Conservation (phyloP, 2,329 filamentous ascomycete genomes). For the Verticillium dahliae region DNA sequence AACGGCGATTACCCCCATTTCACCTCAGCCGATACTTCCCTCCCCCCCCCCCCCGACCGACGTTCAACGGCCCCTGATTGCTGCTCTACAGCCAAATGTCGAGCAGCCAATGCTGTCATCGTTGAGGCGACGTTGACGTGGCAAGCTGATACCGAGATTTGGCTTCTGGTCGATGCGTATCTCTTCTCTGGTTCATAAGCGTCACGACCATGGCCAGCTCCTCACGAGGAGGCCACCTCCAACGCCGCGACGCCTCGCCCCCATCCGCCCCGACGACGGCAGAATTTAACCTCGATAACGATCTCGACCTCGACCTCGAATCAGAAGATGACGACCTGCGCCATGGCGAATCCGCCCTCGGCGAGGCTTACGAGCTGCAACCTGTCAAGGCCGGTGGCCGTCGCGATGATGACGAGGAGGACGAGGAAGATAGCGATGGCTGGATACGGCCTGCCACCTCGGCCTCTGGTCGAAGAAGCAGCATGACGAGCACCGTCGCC, state of each 20-base stretch:
- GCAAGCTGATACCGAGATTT: background rate
- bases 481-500: conserved; percentile 22
- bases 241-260: conserved; percentile 19
- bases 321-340: conserved; percentile 17
- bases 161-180: background rate
- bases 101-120: background rate
- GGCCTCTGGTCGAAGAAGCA: conserved; percentile 12
- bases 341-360: conserved; percentile 15
- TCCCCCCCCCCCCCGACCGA: background rate
- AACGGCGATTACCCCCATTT: background rate
- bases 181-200: background rate
- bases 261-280: conserved; percentile 33
- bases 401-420: conserved; percentile 6
- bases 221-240: background rate
- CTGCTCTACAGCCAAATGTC: background rate
- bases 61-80: background rate
- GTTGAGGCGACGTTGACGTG: background rate
- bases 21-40: background rate
- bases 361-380: conserved; percentile 26
- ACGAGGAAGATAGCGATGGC: conserved; percentile 4
- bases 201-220: conserved; percentile 4
- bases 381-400: background rate
- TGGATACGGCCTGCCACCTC: conserved; percentile 11
- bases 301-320: conserved; percentile 18
- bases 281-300: conserved; percentile 27